Base-by-base conservation (phyloP, 2,329 filamentous ascomycete species). In the Cryphonectria radicalis region DNA sequence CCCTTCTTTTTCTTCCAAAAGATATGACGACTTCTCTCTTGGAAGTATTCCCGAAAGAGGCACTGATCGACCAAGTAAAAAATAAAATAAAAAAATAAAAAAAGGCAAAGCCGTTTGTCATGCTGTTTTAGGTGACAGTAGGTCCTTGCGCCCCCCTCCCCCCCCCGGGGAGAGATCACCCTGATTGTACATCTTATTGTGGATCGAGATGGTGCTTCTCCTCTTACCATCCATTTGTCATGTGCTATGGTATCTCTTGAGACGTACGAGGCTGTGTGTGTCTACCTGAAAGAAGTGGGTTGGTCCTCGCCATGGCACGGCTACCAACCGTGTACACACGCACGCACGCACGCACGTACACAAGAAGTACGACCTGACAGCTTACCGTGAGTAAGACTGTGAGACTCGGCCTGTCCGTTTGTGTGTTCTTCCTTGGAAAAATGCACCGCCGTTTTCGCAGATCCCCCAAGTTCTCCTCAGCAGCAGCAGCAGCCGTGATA, bases 361-460 rank as follows among this genome's bases (percentile, higher is more conserved):
- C 46, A 10, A 3, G 22, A 35, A n/a, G 63, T 65, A 50, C 63
- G 25, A 53, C 63, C 25, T 25, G 63, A n/a, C 10, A 62, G 59
- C 59, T 37, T n/a, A 40, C 59, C 32, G 42, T 46, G 32, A 63
- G 59, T 37, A 63, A 63, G 59, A 63, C 59, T 63, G 59, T 63
- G 28, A 65, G 63, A 53, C 63, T 37, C 63, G 63, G 63, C 63
- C 43, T 65, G 63, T 35, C 63, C 63, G 63, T 65, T 46, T 4
- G 22, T 50, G 42, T 65, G 40, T 32, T 50, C 25, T 11, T 42
- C n/a, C 6, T n/a, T n/a, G 57, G 57, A 14, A n/a, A 28, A 25
- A 35, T 11, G 32, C 37, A 35, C 59, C 32, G 25, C 53, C 53
- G 22, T 25, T 25, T 14, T 17, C 14, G 43, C 43, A 6, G 43